These are phyloP conservation scores for Sistotremastrum niveocremeum DNA, from an alignment of 768 basidiomycete genomes.

Conservation along the genomic window DNA sequence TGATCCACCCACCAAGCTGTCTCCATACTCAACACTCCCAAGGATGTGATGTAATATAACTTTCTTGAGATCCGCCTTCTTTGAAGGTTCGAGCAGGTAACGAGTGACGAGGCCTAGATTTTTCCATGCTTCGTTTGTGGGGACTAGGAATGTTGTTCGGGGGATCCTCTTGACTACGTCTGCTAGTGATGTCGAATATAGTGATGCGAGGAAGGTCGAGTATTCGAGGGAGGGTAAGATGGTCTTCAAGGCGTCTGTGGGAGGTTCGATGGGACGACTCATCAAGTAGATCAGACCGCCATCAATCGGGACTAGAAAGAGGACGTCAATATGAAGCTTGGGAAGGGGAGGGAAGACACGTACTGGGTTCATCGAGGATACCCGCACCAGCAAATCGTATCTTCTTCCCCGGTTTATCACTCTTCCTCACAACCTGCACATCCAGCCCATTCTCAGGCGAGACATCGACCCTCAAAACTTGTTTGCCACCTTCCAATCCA, in stretches of 20 bases:
- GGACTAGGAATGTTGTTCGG: constrained; percentile 72
- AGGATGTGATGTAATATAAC: constrained; percentile 85
- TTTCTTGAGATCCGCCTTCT: constrained; percentile 66
- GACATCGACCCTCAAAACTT: constrained; percentile 62
- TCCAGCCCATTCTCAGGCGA: constrained; percentile 32
- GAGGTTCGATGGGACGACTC: constrained; percentile 71
- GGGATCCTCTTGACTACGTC: constrained; percentile 50
- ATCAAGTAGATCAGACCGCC: constrained; percentile 84
- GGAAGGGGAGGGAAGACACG: constrained; percentile 14
- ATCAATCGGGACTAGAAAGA: constrained; percentile 47
- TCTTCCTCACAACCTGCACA: constrained; percentile 11
- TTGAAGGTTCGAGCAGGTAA: constrained; percentile 69
- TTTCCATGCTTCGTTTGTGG: constrained; percentile 81
- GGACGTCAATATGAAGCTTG: not conserved
- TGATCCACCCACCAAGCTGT: constrained; percentile 45
- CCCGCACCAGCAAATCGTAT: constrained; percentile 77
- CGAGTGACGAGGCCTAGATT: constrained; percentile 79
- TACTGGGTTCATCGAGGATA: constrained; percentile 65
- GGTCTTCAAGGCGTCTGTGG: constrained; percentile 66
- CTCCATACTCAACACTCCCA: constrained; percentile 58
- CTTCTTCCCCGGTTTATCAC: constrained; percentile 20
- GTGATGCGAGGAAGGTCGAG: constrained; percentile 81
- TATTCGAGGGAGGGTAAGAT: constrained; percentile 73
- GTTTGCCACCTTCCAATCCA: constrained; percentile 54
- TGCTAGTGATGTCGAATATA: constrained; percentile 78